Conservation (phyloP, 495 filamentous ascomycete species). For the Trichoderma reesei region DNA sequence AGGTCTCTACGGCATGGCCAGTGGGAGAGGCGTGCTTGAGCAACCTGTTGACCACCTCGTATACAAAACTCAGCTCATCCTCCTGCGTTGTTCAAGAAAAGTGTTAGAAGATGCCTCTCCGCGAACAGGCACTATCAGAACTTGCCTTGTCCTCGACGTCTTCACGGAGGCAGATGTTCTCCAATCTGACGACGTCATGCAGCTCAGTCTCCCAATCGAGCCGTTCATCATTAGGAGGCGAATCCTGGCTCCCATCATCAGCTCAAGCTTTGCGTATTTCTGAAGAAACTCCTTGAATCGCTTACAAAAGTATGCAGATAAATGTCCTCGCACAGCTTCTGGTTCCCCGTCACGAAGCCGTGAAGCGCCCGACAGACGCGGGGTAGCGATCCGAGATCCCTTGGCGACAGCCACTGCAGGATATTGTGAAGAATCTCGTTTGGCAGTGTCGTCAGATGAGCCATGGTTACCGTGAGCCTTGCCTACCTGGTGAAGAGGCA, state of each 20-base stretch:
- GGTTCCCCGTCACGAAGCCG: constrained; percentile 39
- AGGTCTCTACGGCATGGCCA: constrained; percentile 10
- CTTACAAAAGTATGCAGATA: constrained; percentile 38
- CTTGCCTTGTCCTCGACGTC: constrained; percentile 27
- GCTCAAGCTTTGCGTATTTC: background rate
- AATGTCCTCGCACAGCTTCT: constrained; percentile 39
- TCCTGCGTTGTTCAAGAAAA: constrained; percentile 14
- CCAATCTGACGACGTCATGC: constrained; percentile 36
- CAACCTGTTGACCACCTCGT: constrained; percentile 24
- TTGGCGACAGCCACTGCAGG: constrained; percentile 41
- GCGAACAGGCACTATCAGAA: background rate
- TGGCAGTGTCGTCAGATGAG: constrained; percentile 32
- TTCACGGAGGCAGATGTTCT: constrained; percentile 29
- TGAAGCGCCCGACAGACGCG: constrained; percentile 39
- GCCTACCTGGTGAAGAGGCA: background rate
- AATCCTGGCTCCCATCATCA: background rate
- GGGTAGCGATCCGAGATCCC: constrained; percentile 38
- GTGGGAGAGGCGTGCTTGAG: constrained; percentile 25
- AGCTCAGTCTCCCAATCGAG: constrained; percentile 43
- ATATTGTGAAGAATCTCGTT: constrained; percentile 51
- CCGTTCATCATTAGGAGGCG: constrained; percentile 9
- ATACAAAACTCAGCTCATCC: constrained; percentile 29
- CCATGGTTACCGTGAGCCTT: constrained; percentile 16
- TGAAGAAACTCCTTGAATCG: background rate
- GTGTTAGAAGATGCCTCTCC: background rate